Conservation (phyloP, 495 filamentous ascomycete genomes). For the Annulohypoxylon moriforme region DNA sequence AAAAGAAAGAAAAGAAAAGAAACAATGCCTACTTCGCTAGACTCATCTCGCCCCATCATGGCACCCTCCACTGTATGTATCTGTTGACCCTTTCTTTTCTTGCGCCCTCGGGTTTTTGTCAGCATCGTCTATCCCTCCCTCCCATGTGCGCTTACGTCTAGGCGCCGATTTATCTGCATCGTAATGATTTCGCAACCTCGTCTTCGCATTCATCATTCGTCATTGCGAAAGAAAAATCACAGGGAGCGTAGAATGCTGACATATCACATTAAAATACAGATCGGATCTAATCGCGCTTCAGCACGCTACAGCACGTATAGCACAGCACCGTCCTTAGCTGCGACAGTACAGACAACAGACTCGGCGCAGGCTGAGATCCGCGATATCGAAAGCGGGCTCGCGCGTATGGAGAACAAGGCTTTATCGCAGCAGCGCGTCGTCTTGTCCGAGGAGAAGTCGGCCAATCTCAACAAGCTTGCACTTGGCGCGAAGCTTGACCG, state of each 20-base stretch:
- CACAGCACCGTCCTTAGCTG: conserved; percentile 76
- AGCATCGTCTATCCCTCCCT: background rate
- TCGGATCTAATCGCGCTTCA: conserved; percentile 68
- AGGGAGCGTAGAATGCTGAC: background rate
- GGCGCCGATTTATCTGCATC: background rate
- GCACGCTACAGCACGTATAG: conserved; percentile 86
- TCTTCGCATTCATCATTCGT: background rate
- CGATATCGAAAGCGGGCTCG: conserved; percentile 82
- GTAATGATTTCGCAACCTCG: background rate
- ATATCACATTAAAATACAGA: background rate
- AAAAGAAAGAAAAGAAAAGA: conserved; percentile 18
- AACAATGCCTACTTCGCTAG: conserved; percentile 72
- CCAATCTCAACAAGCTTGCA: conserved; percentile 88
- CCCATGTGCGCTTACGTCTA: background rate
- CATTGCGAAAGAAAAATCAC: background rate
- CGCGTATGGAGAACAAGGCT: conserved; percentile 91
- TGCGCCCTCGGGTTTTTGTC: conserved; percentile 1
- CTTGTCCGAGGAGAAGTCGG: conserved; percentile 82
- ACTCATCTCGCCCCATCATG: conserved; percentile 83
- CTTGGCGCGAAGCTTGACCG: conserved; percentile 94
- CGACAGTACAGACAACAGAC: conserved; percentile 67
- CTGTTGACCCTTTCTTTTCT: conserved; percentile 12
- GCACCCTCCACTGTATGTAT: conserved; percentile 71
- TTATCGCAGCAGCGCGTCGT: conserved; percentile 86
- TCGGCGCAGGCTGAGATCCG: conserved; percentile 79